phyloP scores from a whole-genome alignment of 225 moss, liverwort and hornwort species.

The Rhytidiadelphus loreus region DNA sequence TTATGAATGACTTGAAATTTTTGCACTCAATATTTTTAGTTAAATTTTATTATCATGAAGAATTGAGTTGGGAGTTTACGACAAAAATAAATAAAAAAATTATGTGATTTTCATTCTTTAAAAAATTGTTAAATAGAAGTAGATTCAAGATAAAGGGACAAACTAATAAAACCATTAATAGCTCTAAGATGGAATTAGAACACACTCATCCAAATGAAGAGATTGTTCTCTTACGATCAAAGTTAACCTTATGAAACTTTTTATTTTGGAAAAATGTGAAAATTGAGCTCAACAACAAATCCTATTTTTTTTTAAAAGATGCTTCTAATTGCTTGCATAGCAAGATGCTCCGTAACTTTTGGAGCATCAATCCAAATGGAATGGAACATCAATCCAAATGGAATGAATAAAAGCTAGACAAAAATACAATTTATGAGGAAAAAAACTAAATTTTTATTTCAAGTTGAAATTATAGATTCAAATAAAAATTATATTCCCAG shows the following conservation, averaged over 20 bases:
- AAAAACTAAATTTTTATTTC: not conserved
- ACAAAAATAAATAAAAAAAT: not conserved
- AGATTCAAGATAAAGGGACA: too few relatives aligned
- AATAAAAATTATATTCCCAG: not conserved
- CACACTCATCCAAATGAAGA: not conserved
- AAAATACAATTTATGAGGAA: not conserved
- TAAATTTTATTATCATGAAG: not conserved
- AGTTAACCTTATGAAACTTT: not conserved
- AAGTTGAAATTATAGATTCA: not conserved
- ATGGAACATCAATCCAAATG: not conserved
- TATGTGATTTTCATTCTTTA: not conserved
- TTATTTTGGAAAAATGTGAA: not conserved
- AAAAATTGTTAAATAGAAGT: not conserved
- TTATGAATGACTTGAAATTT: not conserved
- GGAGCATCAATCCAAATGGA: not conserved
- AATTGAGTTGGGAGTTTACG: not conserved
- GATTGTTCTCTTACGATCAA: not conserved
- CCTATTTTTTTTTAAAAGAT: not conserved
- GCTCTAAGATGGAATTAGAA: not conserved
- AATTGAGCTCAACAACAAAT: not conserved
- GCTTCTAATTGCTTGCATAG: accelerated
- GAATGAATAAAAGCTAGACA: not conserved
- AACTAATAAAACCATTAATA: not conserved
- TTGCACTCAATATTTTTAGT: not conserved
- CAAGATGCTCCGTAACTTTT: not conserved